A percentile compares a stretch with the other conserved stretches of the same genome.
phyloP scores from a whole-genome alignment of 768 basidiomycete genomes.

The Steccherinum ochraceum region DNA sequence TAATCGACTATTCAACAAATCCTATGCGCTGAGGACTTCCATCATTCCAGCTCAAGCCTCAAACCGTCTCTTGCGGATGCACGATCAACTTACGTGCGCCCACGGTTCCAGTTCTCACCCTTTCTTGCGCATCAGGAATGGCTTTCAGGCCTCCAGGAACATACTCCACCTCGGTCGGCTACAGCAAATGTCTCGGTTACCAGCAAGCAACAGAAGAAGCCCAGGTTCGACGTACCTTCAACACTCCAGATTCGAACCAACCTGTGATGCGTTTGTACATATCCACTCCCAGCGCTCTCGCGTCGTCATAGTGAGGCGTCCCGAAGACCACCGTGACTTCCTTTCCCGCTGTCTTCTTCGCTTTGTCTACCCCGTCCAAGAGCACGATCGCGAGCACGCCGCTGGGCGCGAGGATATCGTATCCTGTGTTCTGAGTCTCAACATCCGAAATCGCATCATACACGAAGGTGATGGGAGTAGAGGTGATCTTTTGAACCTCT shows the following conservation, averaged over 20 bases:
- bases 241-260: conserved; percentile 10
- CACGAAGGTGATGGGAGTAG: conserved; percentile 10
- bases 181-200: not conserved
- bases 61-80: conserved; percentile 21
- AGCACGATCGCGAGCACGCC: not conserved
- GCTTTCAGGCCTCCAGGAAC: conserved; percentile 20
- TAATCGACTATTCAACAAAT: too few relatives aligned
- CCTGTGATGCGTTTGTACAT: conserved; percentile 13
- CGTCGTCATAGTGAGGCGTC: not conserved
- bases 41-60: too few relatives aligned
- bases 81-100: conserved; percentile 21
- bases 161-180: conserved; percentile 22
- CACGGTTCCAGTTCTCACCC: conserved; percentile 14
- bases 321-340: not conserved
- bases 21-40: too few relatives aligned
- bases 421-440: conserved; percentile 10
- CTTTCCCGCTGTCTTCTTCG: not conserved
- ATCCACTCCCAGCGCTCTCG: conserved; percentile 7
- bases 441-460: conserved; percentile 11
- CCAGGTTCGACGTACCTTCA: conserved; percentile 20
- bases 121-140: conserved; percentile 16
- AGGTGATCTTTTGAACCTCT: conserved; percentile 7
- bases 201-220: too few relatives aligned
- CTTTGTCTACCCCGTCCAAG: not conserved
- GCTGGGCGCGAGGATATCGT: conserved; percentile 6